Conservation (phyloP, 139 green algal genomes). For the Volvox reticuliferus region DNA sequence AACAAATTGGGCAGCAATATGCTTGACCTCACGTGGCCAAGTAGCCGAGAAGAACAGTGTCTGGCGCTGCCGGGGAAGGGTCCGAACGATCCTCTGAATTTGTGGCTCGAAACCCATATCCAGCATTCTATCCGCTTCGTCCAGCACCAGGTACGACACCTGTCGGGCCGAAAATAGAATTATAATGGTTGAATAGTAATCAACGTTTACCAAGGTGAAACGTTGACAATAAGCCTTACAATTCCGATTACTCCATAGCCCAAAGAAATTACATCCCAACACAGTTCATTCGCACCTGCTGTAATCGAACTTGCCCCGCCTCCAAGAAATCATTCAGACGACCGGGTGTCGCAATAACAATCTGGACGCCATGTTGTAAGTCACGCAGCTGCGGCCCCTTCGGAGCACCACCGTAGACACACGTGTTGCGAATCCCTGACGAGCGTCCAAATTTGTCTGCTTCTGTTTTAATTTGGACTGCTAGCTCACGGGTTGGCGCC, state of each 20-base stretch:
- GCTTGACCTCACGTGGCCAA: slow-evolving; percentile 92
- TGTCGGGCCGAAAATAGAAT: slow-evolving; percentile 52
- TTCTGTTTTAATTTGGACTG: slow-evolving; percentile 94
- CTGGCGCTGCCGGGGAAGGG: slow-evolving; percentile 83
- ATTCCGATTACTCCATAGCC: too few relatives aligned
- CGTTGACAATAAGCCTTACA: too few relatives aligned
- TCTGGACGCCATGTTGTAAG: slow-evolving; percentile 80
- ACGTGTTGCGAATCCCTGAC: slow-evolving; percentile 84
- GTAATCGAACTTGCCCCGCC: slow-evolving; percentile 64
- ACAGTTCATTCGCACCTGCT: slow-evolving; percentile 11
- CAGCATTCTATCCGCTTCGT: slow-evolving; percentile 99
- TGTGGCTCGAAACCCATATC: slow-evolving; percentile 98
- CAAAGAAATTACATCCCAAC: background rate
- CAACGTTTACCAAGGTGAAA: too few relatives aligned
- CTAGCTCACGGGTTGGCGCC: slow-evolving; percentile 95
- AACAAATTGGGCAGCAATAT: slow-evolving; percentile 87
- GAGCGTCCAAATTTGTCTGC: slow-evolving; percentile 93
- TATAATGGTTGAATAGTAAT: too few relatives aligned
- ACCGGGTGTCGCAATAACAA: slow-evolving; percentile 93
- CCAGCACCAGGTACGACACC: slow-evolving; percentile 94
- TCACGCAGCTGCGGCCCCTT: slow-evolving; percentile 91
- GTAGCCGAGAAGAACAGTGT: slow-evolving; percentile 95
- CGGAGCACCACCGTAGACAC: slow-evolving; percentile 90
- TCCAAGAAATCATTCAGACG: slow-evolving; percentile 96
- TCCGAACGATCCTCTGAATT: slow-evolving; percentile 88